These are phyloP conservation scores for Pseudocercospora eumusae DNA, from an alignment of 2,329 filamentous ascomycete species.

Conservation along the genomic window DNA sequence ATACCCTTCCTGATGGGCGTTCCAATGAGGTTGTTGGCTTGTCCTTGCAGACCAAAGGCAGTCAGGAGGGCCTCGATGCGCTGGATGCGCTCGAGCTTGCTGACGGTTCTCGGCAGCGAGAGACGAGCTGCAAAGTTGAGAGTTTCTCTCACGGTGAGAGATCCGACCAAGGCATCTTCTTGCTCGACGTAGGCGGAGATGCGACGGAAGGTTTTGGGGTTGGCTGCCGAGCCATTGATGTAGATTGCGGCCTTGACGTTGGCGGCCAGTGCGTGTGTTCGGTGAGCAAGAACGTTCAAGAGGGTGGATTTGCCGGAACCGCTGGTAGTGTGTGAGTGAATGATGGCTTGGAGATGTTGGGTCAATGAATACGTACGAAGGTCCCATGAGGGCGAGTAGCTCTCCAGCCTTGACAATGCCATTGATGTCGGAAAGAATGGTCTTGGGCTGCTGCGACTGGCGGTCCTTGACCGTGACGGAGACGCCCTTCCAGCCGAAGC, in stretches of 20 bases:
- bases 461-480: constrained; percentile 73
- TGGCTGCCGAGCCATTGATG: constrained; percentile 63
- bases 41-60: constrained; percentile 71
- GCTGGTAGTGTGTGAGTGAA: constrained; percentile 35
- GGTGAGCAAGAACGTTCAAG: constrained; percentile 73
- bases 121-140: constrained; percentile 75
- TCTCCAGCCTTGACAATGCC: constrained; percentile 70
- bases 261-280: constrained; percentile 56
- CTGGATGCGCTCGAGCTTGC: constrained; percentile 59
- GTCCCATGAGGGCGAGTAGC: constrained; percentile 79
- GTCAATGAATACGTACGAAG: constrained; percentile 49
- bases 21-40: constrained; percentile 72
- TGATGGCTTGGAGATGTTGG: background rate
- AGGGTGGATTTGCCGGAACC: constrained; percentile 79
- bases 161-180: constrained; percentile 80
- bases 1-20: constrained; percentile 82
- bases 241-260: constrained; percentile 57
- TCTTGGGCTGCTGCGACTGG: constrained; percentile 62
- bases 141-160: constrained; percentile 77
- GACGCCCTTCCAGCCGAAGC: constrained; percentile 66
- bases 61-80: constrained; percentile 67
- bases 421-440: constrained; percentile 63
- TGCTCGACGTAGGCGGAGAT: constrained; percentile 82
- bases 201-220: constrained; percentile 59
- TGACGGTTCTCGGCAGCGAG: constrained; percentile 54